Conservation (phyloP, 2,329 filamentous ascomycete genomes). For the Paracoccidioides brasiliensis region DNA sequence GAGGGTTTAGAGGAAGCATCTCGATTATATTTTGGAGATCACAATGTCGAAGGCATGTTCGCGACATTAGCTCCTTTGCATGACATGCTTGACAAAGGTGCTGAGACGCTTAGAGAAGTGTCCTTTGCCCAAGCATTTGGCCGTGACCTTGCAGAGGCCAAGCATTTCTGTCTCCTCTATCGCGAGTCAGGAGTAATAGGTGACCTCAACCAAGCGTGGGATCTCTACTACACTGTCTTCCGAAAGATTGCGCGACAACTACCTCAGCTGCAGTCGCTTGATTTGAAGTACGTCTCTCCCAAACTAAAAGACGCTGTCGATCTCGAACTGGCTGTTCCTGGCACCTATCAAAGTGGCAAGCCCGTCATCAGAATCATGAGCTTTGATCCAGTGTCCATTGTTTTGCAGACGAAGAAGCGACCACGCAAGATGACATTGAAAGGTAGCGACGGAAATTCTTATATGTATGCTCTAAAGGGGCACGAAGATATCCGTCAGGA, state of each 20-base stretch:
- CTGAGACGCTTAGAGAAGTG: conserved; percentile 86
- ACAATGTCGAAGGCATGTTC: conserved; percentile 98
- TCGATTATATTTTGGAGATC: conserved; percentile 89
- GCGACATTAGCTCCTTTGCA: conserved; percentile 79
- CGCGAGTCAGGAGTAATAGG: conserved; percentile 77
- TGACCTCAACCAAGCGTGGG: conserved; percentile 96
- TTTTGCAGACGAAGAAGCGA: conserved; percentile 94
- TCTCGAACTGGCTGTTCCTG: conserved; percentile 87
- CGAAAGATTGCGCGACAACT: conserved; percentile 86
- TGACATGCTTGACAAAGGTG: conserved; percentile 77
- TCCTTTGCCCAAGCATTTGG: conserved; percentile 97
- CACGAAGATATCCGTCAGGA: conserved; percentile 99
- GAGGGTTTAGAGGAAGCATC: conserved; percentile 96
- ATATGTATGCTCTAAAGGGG: conserved; percentile 90
- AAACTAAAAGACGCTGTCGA: conserved; percentile 75
- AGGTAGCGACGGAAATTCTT: conserved; percentile 77
- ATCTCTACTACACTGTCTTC: conserved; percentile 98
- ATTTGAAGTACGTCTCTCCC: conserved; percentile 93
- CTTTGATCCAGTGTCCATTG: conserved; percentile 78
- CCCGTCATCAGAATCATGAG: conserved; percentile 74
- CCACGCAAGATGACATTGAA: conserved; percentile 78
- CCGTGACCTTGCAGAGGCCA: conserved; percentile 83
- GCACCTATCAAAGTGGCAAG: conserved; percentile 72
- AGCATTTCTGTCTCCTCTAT: conserved; percentile 92
- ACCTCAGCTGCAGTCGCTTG: conserved; percentile 80